These are phyloP conservation scores for Xylaria castorea DNA, from an alignment of 495 filamentous ascomycete species.

Conservation along the genomic window DNA sequence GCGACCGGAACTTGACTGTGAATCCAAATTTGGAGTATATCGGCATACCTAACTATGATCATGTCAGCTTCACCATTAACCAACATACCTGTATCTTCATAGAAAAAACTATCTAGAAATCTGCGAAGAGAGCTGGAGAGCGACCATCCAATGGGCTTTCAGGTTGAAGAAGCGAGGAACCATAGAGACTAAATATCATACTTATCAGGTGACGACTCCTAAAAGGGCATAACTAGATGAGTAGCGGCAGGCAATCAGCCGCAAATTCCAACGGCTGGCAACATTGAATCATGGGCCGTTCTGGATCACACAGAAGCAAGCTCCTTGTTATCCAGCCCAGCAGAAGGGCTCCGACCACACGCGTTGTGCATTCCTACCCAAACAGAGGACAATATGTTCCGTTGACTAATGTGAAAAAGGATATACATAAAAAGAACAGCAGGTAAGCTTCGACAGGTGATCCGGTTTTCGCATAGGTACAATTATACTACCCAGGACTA, in stretches of 20 bases:
- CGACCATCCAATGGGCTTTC: neutral
- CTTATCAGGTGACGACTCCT: conserved; percentile 16
- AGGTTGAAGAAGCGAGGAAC: neutral
- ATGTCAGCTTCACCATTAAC: neutral
- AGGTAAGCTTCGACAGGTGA: neutral
- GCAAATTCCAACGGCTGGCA: neutral
- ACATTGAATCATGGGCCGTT: conserved; percentile 3
- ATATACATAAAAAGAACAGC: neutral
- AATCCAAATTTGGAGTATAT: neutral
- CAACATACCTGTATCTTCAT: neutral
- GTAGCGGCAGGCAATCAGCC: neutral
- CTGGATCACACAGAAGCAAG: conserved; percentile 2
- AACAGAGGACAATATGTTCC: neutral
- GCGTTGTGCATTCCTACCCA: neutral
- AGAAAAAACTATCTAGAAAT: neutral
- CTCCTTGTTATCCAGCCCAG: conserved; percentile 8
- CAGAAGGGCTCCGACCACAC: neutral
- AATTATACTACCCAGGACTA: neutral
- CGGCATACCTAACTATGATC: neutral
- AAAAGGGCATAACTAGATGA: neutral
- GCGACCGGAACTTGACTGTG: neutral
- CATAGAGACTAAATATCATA: neutral
- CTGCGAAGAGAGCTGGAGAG: neutral
- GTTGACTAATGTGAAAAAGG: neutral
- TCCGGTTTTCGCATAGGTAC: neutral